These are phyloP conservation scores for Claviceps capensis DNA, from an alignment of 2,329 filamentous ascomycete genomes.

Conservation along the genomic window DNA sequence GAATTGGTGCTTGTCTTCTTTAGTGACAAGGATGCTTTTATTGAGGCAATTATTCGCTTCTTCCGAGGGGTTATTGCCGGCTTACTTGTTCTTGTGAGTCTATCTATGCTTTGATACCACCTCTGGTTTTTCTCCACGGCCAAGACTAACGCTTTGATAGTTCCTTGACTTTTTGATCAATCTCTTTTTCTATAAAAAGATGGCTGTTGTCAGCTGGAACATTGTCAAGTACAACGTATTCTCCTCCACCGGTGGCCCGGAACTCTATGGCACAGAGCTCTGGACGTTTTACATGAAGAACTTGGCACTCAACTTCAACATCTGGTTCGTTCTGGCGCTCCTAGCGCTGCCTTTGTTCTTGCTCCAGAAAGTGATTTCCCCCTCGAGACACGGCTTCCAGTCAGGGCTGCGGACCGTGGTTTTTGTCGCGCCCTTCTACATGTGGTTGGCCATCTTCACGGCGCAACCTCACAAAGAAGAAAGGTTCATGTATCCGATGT, in stretches of 20 bases:
- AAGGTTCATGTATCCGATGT: slow-evolving; percentile 95
- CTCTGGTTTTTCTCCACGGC: not conserved
- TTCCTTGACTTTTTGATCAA: slow-evolving; percentile 58
- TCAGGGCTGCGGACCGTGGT: slow-evolving; percentile 63
- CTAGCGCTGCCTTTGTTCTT: slow-evolving; percentile 61
- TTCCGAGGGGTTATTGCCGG: slow-evolving; percentile 54
- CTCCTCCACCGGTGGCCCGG: slow-evolving; percentile 64
- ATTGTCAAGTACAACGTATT: slow-evolving; percentile 96
- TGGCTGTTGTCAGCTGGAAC: slow-evolving; percentile 71
- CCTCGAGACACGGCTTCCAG: slow-evolving; percentile 48
- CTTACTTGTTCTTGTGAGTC: slow-evolving; percentile 52
- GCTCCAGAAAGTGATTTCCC: slow-evolving; percentile 53
- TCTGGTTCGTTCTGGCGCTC: slow-evolving; percentile 79
- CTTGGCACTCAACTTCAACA: slow-evolving; percentile 82
- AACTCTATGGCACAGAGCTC: slow-evolving; percentile 90
- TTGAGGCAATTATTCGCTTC: slow-evolving; percentile 46
- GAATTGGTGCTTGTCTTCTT: slow-evolving; percentile 48
- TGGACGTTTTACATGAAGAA: slow-evolving; percentile 97
- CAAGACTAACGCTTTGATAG: slow-evolving; percentile 26
- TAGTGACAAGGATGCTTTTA: slow-evolving; percentile 43
- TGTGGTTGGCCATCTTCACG: slow-evolving; percentile 89
- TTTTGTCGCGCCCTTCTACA: slow-evolving; percentile 76
- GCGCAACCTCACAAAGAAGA: slow-evolving; percentile 94
- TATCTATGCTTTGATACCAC: too few relatives aligned
- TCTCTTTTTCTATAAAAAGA: slow-evolving; percentile 70